Evolutionary conservation across 129 eudicot genomes (phyloP), one percentile per base, ranked within the genome.

Genomic region (Centella asiatica): DNA sequence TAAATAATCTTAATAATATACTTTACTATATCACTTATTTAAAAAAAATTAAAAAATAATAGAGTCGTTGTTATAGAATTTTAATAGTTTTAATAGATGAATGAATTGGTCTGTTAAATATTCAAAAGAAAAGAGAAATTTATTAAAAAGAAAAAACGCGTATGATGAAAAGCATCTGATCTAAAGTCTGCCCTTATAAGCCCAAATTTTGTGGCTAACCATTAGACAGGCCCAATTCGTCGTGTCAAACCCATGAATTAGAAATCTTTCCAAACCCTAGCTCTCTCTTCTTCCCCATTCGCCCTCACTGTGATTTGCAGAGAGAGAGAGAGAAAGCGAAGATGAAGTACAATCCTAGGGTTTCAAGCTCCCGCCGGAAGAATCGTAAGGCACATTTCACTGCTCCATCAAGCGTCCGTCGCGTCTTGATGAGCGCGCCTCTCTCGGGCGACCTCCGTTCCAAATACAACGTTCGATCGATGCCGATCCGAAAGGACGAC

Each of bases 381-480:
- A 4, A 6, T 25, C 46, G 65, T 8, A 60, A 60, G 28, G 65
- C 65, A 8, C 65, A 60, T 31, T 60, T 60, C 65, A 60, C 65
- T 2, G 65, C 65, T 2, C 49, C 65, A 12, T 61, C 66, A 4
- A 18, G 29, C 48, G 28, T 34, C 49, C 66, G 66, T 12, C 66
- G 51, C 27, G 22, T 61, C 12, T 22, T 61, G 4, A 61, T 61
- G 66, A 33, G 49, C 17, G 29, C 66, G 1, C 51, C 66, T 23
- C 66, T 61, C 66, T 17, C 66, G 0, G 32, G 19, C 52, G 66
- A 61, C 32, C 66, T 61, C 18, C 66, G 66, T 20, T 10, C 24
- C 66, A 61, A 61, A 52, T 61, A 61, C 66, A 61, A 34, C 66
- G 66, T 40, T 32, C 66, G 66, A 7, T 61, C 66, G 14, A 40